phyloP scores from a whole-genome alignment of 169 alveolate genomes.

The Plasmodium falciparum region DNA sequence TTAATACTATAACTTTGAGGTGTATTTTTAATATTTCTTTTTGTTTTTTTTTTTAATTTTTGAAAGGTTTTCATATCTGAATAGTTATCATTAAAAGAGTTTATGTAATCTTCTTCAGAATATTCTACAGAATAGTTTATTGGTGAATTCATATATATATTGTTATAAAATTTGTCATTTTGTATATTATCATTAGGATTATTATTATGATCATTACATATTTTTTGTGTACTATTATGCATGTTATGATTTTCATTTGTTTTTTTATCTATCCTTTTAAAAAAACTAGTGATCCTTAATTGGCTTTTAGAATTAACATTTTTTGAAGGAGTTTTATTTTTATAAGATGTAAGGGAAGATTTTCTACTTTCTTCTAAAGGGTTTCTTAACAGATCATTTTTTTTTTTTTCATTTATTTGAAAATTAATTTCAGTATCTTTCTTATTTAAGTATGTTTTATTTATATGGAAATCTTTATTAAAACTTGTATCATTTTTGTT shows the following conservation, averaged over 20 bases:
- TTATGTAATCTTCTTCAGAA: neutral
- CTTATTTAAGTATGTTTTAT: neutral
- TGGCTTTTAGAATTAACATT: slow-evolving; percentile 14
- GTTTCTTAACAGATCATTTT: slow-evolving; percentile 11
- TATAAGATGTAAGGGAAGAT: slow-evolving; percentile 11
- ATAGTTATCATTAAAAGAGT: neutral
- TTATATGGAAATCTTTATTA: neutral
- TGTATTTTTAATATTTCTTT: neutral
- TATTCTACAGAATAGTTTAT: slow-evolving; percentile 8
- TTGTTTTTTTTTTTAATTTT: neutral
- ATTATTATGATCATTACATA: neutral
- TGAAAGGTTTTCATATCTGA: slow-evolving; percentile 7
- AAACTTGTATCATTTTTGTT: neutral
- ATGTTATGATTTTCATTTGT: slow-evolving; percentile 1
- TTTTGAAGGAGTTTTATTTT: slow-evolving; percentile 6
- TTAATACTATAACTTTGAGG: neutral
- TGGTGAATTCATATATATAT: no score
- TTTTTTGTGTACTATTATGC: neutral
- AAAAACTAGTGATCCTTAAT: slow-evolving; percentile 43
- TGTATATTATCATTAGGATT: slow-evolving; percentile 1
- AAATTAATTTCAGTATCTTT: neutral
- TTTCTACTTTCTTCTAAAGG: neutral
- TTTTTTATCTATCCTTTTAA: slow-evolving; percentile 27
- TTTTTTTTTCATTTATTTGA: neutral
- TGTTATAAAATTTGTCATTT: neutral